These are phyloP conservation scores for Penicillium paradoxum DNA, from an alignment of 495 filamentous ascomycete species.

Conservation along the genomic window DNA sequence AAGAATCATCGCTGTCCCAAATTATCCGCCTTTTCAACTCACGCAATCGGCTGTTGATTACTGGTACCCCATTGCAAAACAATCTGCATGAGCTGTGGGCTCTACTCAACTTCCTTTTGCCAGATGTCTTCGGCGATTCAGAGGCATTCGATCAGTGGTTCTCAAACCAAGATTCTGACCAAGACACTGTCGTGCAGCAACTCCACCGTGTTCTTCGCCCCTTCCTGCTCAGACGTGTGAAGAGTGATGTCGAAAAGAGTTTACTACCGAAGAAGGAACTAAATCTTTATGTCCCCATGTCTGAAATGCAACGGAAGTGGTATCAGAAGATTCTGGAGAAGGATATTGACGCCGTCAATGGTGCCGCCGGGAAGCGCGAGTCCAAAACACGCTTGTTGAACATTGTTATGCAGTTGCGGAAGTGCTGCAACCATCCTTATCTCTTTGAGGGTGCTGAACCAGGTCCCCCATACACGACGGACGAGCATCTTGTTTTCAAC, in stretches of 20 bases:
- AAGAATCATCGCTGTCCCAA: slow-evolving; percentile 93
- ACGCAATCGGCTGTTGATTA: slow-evolving; percentile 90
- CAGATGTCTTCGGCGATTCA: slow-evolving; percentile 95
- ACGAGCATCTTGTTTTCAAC: slow-evolving; percentile 92
- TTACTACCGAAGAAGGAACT: slow-evolving; percentile 95
- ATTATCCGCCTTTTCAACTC: slow-evolving; percentile 98
- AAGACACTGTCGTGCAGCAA: slow-evolving; percentile 96
- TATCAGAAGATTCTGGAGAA: slow-evolving; percentile 99
- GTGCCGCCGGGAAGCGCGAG: slow-evolving; percentile 90
- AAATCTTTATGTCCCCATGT: slow-evolving; percentile 97
- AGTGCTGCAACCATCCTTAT: slow-evolving; percentile 99
- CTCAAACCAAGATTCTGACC: slow-evolving; percentile 77
- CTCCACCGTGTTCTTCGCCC: slow-evolving; percentile 90
- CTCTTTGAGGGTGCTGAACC: slow-evolving; percentile 98
- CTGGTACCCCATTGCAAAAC: slow-evolving; percentile 96
- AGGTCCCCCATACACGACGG: slow-evolving; percentile 95
- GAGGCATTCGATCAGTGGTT: slow-evolving; percentile 99
- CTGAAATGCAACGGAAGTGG: slow-evolving; percentile 99
- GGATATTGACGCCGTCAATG: slow-evolving; percentile 98
- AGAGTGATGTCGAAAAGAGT: slow-evolving; percentile 98
- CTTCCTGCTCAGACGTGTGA: slow-evolving; percentile 93
- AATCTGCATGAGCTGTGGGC: slow-evolving; percentile 99
- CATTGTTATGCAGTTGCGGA: slow-evolving; percentile 99
- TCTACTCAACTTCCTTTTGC: slow-evolving; percentile 90
- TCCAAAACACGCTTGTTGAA: slow-evolving; percentile 99